phyloP scores from a whole-genome alignment of 2,329 filamentous ascomycete genomes.

The Trichophyton equinum region DNA sequence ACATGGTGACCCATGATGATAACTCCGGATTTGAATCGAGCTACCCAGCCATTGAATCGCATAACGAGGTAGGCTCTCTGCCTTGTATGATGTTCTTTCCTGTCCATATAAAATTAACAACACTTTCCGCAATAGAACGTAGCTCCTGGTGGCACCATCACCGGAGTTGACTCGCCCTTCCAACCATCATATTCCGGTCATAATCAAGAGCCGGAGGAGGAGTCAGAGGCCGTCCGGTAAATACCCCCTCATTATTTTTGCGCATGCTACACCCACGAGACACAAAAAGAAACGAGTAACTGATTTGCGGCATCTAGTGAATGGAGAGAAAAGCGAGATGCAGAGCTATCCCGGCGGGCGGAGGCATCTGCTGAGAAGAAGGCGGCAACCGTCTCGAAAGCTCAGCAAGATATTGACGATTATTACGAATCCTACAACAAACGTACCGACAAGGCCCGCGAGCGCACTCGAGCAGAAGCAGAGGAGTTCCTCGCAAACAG shows the following conservation, averaged over 20 bases:
- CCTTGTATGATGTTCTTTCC: background rate
- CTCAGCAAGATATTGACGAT: conserved; percentile 89
- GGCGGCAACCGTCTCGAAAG: conserved; percentile 72
- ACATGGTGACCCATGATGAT: conserved; percentile 20
- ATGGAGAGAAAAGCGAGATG: conserved; percentile 85
- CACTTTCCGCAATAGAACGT: conserved; percentile 43
- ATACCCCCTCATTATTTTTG: conserved; percentile 7
- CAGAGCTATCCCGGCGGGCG: conserved; percentile 68
- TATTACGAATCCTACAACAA: conserved; percentile 99
- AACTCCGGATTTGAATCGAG: conserved; percentile 67
- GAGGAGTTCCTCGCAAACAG: conserved; percentile 81
- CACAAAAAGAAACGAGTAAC: background rate
- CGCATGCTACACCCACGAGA: background rate
- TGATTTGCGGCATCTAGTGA: conserved; percentile 35
- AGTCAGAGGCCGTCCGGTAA: conserved; percentile 69
- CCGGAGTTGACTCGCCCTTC: conserved; percentile 51
- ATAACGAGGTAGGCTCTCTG: conserved; percentile 53
- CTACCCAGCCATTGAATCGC: conserved; percentile 69
- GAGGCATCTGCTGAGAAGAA: conserved; percentile 74
- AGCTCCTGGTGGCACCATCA: conserved; percentile 67
- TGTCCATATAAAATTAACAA: background rate
- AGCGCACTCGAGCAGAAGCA: conserved; percentile 79
- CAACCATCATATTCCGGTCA: conserved; percentile 40
- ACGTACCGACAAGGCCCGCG: conserved; percentile 88
- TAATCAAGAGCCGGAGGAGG: conserved; percentile 53